Evolutionary conservation across 495 filamentous ascomycete genomes (phyloP), one percentile per base, ranked within the genome.

Genomic region (Penicillium paradoxum): DNA sequence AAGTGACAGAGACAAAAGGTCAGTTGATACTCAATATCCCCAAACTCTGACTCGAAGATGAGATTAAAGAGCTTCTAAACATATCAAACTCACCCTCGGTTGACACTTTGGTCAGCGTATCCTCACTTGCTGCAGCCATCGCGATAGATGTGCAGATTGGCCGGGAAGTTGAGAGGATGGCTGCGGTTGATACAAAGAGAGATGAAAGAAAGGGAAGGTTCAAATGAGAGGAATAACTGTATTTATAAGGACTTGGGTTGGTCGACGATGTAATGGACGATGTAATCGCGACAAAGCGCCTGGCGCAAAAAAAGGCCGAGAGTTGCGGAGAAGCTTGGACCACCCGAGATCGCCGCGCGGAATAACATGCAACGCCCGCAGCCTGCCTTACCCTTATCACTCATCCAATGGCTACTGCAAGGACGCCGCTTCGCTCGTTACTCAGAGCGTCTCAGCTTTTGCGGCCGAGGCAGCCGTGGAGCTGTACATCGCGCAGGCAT

Each of bases 61-160:
- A 3, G 33, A 8, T 11, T 37, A 11, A 37, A 37, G 2, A 8
- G 6, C 8, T 37, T 4, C 4, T 17, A 13, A 34, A 44, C 19
- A 24, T 13, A 13, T 42, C 19, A 8, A 29, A 45, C 52, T 43
- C 57, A 80, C 77, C 77, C 34, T 79, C 74, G 8, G 75, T 77
- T 18, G 77, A 80, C 49, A 77, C 69, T 48, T 74, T 79, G 40
- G 70, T 70, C 43, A 74, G 59, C 22, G 53, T 46, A 58, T 80
- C 77, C 10, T 73, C 72, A 37, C 49, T 66, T n/a, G 63, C 53
- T 19, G 66, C 48, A 21, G 74, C 64, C 77, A 79, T 76, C 58
- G 51, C 45, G 52, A 53, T 13, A 22, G 48, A 24, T 41, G 40
- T 43, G 13, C 27, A 15, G 34, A n/a, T n/a, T n/a, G 40, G 27